phyloP scores from a whole-genome alignment of 495 filamentous ascomycete genomes.

The Daldinia vernicosa region DNA sequence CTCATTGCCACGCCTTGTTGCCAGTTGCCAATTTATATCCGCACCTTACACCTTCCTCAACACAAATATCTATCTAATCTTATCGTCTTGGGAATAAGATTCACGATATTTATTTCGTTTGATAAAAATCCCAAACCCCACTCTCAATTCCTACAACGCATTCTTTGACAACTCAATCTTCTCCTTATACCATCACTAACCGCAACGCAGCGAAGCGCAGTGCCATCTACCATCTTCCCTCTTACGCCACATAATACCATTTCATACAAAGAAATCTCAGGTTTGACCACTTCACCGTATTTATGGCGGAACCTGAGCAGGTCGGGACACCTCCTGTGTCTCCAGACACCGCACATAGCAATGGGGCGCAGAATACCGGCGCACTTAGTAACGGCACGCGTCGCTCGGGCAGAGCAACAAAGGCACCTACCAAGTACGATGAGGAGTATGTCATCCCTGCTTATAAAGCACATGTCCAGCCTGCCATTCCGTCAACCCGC shows the following conservation, averaged over 20 bases:
- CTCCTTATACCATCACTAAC: too few species aligned
- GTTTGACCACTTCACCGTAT: background rate
- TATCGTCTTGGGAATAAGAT: background rate
- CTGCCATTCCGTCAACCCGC: conserved; percentile 7
- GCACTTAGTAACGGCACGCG: conserved; percentile 22
- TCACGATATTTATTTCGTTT: background rate
- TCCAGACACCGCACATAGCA: background rate
- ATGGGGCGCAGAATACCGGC: background rate
- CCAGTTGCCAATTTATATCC: background rate
- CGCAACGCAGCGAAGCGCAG: background rate
- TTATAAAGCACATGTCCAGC: conserved; percentile 6
- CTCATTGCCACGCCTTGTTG: background rate
- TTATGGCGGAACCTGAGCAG: conserved; percentile 3
- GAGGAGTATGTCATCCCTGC: conserved; percentile 33
- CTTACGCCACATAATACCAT: background rate
- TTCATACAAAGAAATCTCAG: background rate
- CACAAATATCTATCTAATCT: background rate
- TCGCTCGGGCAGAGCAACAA: conserved; percentile 49
- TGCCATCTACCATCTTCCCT: background rate
- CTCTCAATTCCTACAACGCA: background rate
- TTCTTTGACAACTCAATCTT: too few species aligned
- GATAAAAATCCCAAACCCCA: background rate
- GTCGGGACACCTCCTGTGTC: conserved; percentile 5
- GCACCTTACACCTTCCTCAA: background rate
- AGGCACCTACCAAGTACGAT: conserved; percentile 40